Conservation (phyloP, 306 rosid species). For the Morella rubra region DNA sequence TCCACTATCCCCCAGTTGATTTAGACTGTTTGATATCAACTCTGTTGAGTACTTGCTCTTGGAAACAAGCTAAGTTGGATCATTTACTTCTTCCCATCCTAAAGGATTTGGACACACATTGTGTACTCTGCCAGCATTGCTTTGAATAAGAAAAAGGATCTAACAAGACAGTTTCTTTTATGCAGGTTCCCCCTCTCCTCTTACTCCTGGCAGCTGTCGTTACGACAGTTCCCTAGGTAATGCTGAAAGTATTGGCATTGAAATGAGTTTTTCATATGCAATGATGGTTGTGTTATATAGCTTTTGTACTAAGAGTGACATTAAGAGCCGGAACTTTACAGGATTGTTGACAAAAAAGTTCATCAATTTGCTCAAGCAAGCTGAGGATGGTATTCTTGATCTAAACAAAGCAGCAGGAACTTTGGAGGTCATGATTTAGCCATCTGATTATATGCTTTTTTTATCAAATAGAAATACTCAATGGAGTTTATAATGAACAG, state of each 20-base stretch:
- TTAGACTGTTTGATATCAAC: conserved; percentile 10
- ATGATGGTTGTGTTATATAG: conserved; percentile 15
- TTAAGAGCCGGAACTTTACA: conserved; percentile 43
- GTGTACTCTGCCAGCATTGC: conserved; percentile 2
- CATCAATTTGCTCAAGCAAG: conserved; percentile 86
- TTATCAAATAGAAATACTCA: conserved; percentile 28
- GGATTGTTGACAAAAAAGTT: conserved; percentile 96
- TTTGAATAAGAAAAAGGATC: conserved; percentile 2
- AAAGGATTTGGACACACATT: background rate
- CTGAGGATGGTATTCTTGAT: conserved; percentile 94
- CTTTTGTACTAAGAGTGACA: conserved; percentile 29
- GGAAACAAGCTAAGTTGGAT: conserved; percentile 21
- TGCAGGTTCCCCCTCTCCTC: conserved; percentile 84
- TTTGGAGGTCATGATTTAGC: conserved; percentile 58
- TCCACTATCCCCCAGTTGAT: conserved; percentile 2
- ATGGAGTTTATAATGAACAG: conserved; percentile 40
- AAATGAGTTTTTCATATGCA: conserved; percentile 18
- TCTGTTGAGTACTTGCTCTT: conserved; percentile 22
- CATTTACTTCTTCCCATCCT: background rate
- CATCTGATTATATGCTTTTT: conserved; percentile 17
- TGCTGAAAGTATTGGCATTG: conserved; percentile 14
- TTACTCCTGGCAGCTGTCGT: conserved; percentile 89
- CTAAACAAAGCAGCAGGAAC: conserved; percentile 96
- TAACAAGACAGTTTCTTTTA: conserved; percentile 23
- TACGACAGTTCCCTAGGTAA: conserved; percentile 97